Evolutionary conservation across 805 yeast species (phyloP).

Genomic region (Spathaspora passalidarum): DNA sequence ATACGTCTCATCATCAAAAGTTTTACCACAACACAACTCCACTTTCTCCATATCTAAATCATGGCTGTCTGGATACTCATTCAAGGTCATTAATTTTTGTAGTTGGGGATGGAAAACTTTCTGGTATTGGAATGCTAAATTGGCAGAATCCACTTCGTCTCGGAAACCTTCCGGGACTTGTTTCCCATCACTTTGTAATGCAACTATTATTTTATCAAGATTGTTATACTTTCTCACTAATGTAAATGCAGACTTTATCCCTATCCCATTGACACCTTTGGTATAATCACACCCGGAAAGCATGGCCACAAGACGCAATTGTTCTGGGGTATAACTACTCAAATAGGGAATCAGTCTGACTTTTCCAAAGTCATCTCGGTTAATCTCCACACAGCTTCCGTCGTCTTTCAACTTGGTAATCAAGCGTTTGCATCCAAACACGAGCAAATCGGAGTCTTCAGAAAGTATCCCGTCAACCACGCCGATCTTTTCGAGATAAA

Average conservation of each 20-base stretch:
- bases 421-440: conserved; percentile 78
- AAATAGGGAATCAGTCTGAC: conserved; percentile 50
- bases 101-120: conserved; percentile 74
- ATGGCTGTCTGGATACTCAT: conserved; percentile 47
- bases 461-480: conserved; percentile 81
- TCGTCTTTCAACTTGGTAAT: conserved; percentile 82
- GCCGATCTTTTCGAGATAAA: conserved; percentile 73
- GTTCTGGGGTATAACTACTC: conserved; percentile 48
- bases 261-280: conserved; percentile 77
- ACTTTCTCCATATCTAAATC: conserved; percentile 40
- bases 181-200: conserved; percentile 61
- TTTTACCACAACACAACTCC: conserved; percentile 45
- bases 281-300: conserved; percentile 97
- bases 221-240: conserved; percentile 50
- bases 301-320: conserved; percentile 74
- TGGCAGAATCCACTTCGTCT: conserved; percentile 62
- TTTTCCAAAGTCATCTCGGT: conserved; percentile 49
- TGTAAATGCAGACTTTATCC: conserved; percentile 70
- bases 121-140: conserved; percentile 77
- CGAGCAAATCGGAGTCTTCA: conserved; percentile 89
- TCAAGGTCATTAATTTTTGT: conserved; percentile 52
- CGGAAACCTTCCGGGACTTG: conserved; percentile 56
- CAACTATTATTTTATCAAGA: conserved; percentile 54
- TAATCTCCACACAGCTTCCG: conserved; percentile 68
- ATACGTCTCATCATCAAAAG: conserved; percentile 48